Evolutionary conservation across 169 alveolate genomes (phyloP).

Genomic region (Cyclospora cayetanensis): DNA sequence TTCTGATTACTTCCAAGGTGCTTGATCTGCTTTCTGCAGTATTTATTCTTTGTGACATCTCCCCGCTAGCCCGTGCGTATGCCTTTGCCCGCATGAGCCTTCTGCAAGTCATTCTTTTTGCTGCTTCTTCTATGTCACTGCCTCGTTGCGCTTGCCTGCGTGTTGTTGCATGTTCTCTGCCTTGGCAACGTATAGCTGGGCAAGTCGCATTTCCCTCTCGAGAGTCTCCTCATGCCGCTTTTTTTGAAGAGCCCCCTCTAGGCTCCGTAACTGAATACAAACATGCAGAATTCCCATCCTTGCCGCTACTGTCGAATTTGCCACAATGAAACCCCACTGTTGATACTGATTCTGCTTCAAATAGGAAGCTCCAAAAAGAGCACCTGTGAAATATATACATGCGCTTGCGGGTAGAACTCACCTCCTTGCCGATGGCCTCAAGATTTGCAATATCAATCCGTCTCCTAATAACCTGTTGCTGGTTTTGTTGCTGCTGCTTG

Average conservation of each 20-base stretch:
- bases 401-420: too few relatives aligned
- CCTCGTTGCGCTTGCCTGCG: conserved; percentile 22
- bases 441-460: conserved; percentile 28
- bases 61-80: too few relatives aligned
- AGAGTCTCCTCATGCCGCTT: conserved; percentile 40
- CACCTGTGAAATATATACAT: too few relatives aligned
- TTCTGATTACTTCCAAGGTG: too few relatives aligned
- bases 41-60: too few relatives aligned
- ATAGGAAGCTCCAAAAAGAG: too few relatives aligned
- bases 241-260: background rate
- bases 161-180: conserved; percentile 59
- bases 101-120: too few relatives aligned
- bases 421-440: background rate
- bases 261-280: background rate
- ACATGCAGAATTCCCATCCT: too few relatives aligned
- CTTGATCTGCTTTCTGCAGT: too few relatives aligned
- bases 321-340: background rate
- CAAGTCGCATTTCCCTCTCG: conserved; percentile 66
- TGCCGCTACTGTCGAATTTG: background rate
- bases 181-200: conserved; percentile 54
- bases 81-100: too few relatives aligned
- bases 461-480: conserved; percentile 1
- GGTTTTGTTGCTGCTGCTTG: background rate
- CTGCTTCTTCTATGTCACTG: background rate
- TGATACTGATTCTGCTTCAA: too few relatives aligned